These are phyloP conservation scores for Geotrichum carabidarum DNA, from an alignment of 1,139 yeast species.

Conservation along the genomic window DNA sequence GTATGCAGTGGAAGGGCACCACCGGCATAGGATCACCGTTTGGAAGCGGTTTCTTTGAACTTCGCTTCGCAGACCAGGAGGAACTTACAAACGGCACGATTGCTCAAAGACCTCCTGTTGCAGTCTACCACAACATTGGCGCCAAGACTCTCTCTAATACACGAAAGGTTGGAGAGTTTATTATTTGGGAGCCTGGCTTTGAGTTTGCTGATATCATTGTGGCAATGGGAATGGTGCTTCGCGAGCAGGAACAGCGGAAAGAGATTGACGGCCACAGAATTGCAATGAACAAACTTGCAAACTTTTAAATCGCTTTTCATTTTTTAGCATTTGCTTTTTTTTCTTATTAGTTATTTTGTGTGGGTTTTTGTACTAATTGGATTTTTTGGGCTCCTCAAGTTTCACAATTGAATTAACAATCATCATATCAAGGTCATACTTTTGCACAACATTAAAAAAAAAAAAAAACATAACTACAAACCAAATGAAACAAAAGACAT, in stretches of 20 bases:
- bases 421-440: too few relatives aligned
- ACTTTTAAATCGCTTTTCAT: neutral
- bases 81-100: neutral
- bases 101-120: conserved; percentile 18
- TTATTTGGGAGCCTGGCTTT: conserved; percentile 22
- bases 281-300: conserved; percentile 4
- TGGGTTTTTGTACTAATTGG: too few relatives aligned
- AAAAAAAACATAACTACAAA: too few relatives aligned
- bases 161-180: conserved; percentile 20
- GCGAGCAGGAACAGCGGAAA: conserved; percentile 21
- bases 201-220: conserved; percentile 19
- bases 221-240: conserved; percentile 20
- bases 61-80: conserved; percentile 19
- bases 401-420: too few relatives aligned
- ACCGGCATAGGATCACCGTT: conserved; percentile 26
- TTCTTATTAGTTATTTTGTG: neutral
- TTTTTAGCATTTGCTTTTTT: neutral
- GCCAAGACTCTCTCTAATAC: conserved; percentile 15
- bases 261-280: conserved; percentile 18
- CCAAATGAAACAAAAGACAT: too few relatives aligned
- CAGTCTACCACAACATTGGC: conserved; percentile 19
- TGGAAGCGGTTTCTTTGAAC: conserved; percentile 25
- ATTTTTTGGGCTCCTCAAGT: too few relatives aligned
- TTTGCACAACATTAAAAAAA: too few relatives aligned
- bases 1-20: conserved; percentile 25